phyloP scores from a whole-genome alignment of 495 filamentous ascomycete species.

The Annulohypoxylon bovei region DNA sequence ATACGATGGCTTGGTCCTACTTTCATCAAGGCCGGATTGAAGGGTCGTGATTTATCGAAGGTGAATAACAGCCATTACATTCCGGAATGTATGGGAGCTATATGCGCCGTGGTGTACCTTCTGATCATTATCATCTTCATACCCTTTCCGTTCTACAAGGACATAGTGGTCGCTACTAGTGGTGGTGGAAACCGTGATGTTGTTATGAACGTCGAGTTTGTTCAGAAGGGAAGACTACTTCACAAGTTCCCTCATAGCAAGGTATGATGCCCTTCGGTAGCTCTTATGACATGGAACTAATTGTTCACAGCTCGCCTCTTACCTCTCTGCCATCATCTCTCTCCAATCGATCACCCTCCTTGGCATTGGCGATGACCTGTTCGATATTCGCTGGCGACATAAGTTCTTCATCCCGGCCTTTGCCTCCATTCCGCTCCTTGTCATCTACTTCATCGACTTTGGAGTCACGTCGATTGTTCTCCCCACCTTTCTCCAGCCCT shows the following conservation, averaged over 20 bases:
- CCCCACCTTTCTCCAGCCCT: constrained; percentile 81
- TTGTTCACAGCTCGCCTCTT: constrained; percentile 81
- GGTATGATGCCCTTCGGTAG: constrained; percentile 49
- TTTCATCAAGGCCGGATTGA: constrained; percentile 89
- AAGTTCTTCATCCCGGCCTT: constrained; percentile 98
- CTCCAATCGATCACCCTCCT: constrained; percentile 89
- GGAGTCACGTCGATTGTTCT: constrained; percentile 95
- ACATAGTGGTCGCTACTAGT: constrained; percentile 95
- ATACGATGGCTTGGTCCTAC: constrained; percentile 94
- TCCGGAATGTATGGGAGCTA: constrained; percentile 97
- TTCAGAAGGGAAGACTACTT: constrained; percentile 80
- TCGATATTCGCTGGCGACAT: constrained; percentile 98
- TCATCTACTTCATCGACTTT: constrained; percentile 97
- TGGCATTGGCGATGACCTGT: constrained; percentile 93
- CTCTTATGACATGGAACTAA: constrained; percentile 1
- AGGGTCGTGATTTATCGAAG: constrained; percentile 92
- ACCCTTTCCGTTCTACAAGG: constrained; percentile 96
- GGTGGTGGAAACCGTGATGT: constrained; percentile 92
- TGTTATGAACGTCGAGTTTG: constrained; percentile 70
- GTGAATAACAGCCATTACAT: constrained; percentile 73
- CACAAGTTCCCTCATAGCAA: constrained; percentile 95
- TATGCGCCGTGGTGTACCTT: constrained; percentile 93
- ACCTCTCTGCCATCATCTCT: constrained; percentile 91
- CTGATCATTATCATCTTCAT: constrained; percentile 89
- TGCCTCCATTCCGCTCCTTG: constrained; percentile 90